Percentiles rank a stretch among this genome's conserved stretches.
These are phyloP conservation scores for Anthracocystis setariae DNA, from an alignment of 1,284 basidiomycete genomes.

Conservation along the genomic window DNA sequence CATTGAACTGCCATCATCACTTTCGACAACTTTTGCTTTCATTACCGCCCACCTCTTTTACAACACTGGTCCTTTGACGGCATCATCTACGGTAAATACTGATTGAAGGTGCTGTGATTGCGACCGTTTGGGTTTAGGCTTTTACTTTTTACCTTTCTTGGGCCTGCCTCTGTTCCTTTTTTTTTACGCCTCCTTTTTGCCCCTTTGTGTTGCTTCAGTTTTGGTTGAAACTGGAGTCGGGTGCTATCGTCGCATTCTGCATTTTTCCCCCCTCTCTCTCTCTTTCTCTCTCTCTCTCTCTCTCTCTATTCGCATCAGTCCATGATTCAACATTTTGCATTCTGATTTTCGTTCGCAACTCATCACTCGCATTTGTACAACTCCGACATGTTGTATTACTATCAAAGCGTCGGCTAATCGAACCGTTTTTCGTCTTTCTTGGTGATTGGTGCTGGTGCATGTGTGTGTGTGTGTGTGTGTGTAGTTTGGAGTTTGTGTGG, in stretches of 20 bases:
- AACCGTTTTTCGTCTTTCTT: neutral
- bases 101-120: neutral
- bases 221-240: neutral
- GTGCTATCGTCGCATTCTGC: constrained; percentile 9
- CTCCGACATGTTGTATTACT: constrained; percentile 52
- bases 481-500: neutral
- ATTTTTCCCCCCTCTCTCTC: too few relatives aligned
- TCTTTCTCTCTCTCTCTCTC: too few relatives aligned
- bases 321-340: constrained; percentile 45
- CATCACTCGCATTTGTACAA: constrained; percentile 47
- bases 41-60: constrained; percentile 24
- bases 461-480: neutral
- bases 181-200: neutral
- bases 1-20: neutral
- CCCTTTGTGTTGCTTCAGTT: neutral
- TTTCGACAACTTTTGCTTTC: constrained; percentile 10
- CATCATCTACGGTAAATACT: neutral
- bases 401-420: constrained; percentile 33
- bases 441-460: too few relatives aligned
- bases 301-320: constrained; percentile 35
- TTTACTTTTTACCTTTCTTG: neutral
- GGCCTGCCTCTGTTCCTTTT: neutral
- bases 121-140: constrained; percentile 1
- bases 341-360: constrained; percentile 41
- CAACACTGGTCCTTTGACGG: neutral